A percentile compares a stretch with the other conserved stretches of the same genome.
phyloP scores from a whole-genome alignment of 768 basidiomycete genomes.

The Boletus rubropictus region DNA sequence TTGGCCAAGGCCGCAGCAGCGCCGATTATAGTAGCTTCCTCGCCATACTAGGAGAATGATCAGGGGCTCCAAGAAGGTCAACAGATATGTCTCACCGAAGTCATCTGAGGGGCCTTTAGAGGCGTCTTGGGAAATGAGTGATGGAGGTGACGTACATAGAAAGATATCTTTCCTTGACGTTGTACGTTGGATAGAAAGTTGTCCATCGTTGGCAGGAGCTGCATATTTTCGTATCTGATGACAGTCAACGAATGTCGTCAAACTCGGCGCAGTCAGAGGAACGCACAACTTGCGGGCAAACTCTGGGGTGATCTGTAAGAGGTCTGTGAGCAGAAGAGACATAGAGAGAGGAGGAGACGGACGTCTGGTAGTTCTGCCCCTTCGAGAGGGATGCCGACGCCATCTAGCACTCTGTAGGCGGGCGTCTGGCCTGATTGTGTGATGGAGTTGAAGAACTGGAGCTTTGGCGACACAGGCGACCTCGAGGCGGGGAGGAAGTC shows the following conservation, averaged over 20 bases:
- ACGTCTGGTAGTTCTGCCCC: slow-evolving; percentile 77
- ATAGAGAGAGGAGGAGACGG: slow-evolving; percentile 11
- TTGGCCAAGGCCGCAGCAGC: slow-evolving; percentile 78
- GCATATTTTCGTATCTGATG: slow-evolving; percentile 70
- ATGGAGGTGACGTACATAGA: slow-evolving; percentile 55
- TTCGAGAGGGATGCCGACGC: slow-evolving; percentile 64
- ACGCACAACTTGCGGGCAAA: slow-evolving; percentile 60
- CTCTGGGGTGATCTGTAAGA: slow-evolving; percentile 55
- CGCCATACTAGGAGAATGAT: slow-evolving; percentile 56
- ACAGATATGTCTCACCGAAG: slow-evolving; percentile 51
- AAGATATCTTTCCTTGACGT: slow-evolving; percentile 88
- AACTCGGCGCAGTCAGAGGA: background rate
- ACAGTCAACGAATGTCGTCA: background rate
- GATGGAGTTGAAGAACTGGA: slow-evolving; percentile 79
- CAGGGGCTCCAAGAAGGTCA: background rate
- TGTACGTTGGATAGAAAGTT: slow-evolving; percentile 88
- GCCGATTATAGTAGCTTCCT: slow-evolving; percentile 87
- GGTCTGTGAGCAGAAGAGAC: slow-evolving; percentile 5
- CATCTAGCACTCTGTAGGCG: slow-evolving; percentile 82
- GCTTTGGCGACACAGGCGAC: slow-evolving; percentile 62
- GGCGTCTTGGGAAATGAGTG: slow-evolving; percentile 2
- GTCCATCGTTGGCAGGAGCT: slow-evolving; percentile 76
- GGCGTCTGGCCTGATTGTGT: slow-evolving; percentile 63
- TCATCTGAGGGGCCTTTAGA: slow-evolving; percentile 53
- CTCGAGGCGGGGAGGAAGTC: slow-evolving; percentile 37